These are phyloP conservation scores for Ambrosiella xylebori DNA, from an alignment of 2,329 filamentous ascomycete genomes.

Conservation along the genomic window DNA sequence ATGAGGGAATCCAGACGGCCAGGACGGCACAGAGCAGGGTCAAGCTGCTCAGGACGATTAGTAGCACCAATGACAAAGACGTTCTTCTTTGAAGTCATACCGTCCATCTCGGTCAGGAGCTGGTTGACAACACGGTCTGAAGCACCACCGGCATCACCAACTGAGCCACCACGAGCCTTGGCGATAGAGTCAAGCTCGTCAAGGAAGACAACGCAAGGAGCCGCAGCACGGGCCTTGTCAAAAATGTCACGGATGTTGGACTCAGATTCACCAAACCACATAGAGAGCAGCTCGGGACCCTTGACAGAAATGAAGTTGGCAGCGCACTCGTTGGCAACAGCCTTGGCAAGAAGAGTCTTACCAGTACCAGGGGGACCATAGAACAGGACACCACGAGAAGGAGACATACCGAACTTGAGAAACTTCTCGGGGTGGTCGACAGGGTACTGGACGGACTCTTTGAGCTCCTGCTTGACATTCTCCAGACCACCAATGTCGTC, in stretches of 20 bases:
- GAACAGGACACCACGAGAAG: conserved; percentile 95
- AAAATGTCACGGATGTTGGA: conserved; percentile 99
- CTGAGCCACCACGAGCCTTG: conserved; percentile 94
- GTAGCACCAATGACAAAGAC: conserved; percentile 98
- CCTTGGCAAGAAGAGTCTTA: conserved; percentile 99
- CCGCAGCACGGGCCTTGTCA: conserved; percentile 95
- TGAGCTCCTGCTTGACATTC: conserved; percentile 97
- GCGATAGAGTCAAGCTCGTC: conserved; percentile 98
- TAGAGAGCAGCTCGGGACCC: conserved; percentile 92
- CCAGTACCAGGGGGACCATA: conserved; percentile 98
- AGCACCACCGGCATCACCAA: conserved; percentile 90
- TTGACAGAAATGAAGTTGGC: conserved; percentile 99
- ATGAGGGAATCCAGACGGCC: conserved; percentile 97
- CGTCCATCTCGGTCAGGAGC: conserved; percentile 97
- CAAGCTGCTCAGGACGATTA: conserved; percentile 95
- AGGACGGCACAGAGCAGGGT: conserved; percentile 93
- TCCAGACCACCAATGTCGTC: conserved; percentile 98
- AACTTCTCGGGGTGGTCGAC: conserved; percentile 99
- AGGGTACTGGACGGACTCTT: conserved; percentile 96
- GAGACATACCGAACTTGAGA: conserved; percentile 98
- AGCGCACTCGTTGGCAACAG: conserved; percentile 95
- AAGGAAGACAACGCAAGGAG: conserved; percentile 95
- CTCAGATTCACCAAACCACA: conserved; percentile 99
- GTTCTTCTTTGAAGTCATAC: conserved; percentile 99
- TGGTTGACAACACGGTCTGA: conserved; percentile 99